A percentile compares a stretch with the other conserved stretches of the same genome.
Evolutionary conservation across 495 filamentous ascomycete genomes (phyloP).

Genomic region (Talaromyces proteolyticus): DNA sequence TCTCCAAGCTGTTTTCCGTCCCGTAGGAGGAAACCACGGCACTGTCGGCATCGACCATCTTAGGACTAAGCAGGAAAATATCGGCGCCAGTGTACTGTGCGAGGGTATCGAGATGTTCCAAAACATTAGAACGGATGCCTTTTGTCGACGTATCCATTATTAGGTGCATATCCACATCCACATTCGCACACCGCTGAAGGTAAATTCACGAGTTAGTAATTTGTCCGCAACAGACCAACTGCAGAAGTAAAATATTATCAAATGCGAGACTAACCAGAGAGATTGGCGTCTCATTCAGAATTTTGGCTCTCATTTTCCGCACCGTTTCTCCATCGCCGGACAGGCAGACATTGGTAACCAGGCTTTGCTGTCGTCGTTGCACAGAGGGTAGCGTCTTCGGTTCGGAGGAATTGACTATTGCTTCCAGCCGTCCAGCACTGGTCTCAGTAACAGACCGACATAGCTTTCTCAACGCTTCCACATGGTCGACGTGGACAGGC

Average conservation of each 20-base stretch:
- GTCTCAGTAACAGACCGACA: conserved; percentile 73
- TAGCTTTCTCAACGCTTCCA: conserved; percentile 66
- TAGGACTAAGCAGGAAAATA: conserved; percentile 88
- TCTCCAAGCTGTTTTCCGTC: conserved; percentile 62
- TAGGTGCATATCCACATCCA: conserved; percentile 86
- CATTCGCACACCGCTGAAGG: conserved; percentile 74
- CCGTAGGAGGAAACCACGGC: conserved; percentile 52
- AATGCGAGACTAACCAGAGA: conserved; percentile 66
- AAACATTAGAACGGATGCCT: conserved; percentile 61
- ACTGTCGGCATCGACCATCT: conserved; percentile 49
- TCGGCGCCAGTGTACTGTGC: conserved; percentile 86
- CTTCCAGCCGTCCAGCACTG: conserved; percentile 66
- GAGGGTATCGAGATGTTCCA: conserved; percentile 79
- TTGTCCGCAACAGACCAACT: too few relatives aligned
- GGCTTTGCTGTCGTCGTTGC: conserved; percentile 61
- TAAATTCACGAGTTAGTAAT: conserved; percentile 3
- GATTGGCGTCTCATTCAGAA: conserved; percentile 81
- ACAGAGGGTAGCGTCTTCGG: conserved; percentile 67
- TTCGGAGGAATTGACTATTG: conserved; percentile 73
- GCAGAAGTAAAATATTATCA: background rate
- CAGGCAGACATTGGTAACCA: conserved; percentile 86
- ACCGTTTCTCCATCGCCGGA: conserved; percentile 78
- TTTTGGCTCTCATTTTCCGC: conserved; percentile 74
- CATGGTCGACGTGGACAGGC: conserved; percentile 80
- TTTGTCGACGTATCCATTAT: conserved; percentile 67